These are phyloP conservation scores for Xerocomus potaroensis DNA, from an alignment of 768 basidiomycete species.

Conservation along the genomic window DNA sequence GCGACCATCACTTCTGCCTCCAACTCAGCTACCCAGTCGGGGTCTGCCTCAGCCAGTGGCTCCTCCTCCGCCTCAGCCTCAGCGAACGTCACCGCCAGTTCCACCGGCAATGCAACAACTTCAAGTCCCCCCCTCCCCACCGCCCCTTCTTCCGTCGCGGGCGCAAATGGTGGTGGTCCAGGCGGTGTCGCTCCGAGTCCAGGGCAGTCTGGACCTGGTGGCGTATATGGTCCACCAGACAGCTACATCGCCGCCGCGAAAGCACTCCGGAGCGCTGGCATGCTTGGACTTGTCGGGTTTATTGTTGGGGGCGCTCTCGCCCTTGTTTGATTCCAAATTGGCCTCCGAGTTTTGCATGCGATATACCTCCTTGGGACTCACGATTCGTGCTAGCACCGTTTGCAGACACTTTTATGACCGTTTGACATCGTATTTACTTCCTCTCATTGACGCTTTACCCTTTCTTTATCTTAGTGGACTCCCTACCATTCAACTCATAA, in stretches of 20 bases:
- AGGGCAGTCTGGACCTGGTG: conserved; percentile 41
- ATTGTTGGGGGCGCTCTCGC: conserved; percentile 47
- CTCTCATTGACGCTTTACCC: conserved; percentile 26
- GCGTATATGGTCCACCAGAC: conserved; percentile 65
- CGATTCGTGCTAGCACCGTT: conserved; percentile 16
- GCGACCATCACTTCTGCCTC: conserved; percentile 47
- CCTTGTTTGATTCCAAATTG: conserved; percentile 34
- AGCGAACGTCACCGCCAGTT: conserved; percentile 12
- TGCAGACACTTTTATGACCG: conserved; percentile 19
- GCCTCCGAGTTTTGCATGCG: conserved; percentile 4
- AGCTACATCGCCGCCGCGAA: conserved; percentile 57
- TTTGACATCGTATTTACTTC: conserved; percentile 15
- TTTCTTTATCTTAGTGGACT: conserved; percentile 20
- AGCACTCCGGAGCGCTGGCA: conserved; percentile 41
- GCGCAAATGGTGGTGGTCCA: conserved; percentile 43
- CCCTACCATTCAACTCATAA: conserved; percentile 12
- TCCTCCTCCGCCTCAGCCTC: conserved; percentile 20
- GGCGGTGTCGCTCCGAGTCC: conserved; percentile 51
- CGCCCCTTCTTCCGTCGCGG: conserved; percentile 51
- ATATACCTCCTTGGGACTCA: conserved; percentile 14
- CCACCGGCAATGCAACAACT: conserved; percentile 31
- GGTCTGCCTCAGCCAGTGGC: conserved; percentile 17
- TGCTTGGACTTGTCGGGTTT: conserved; percentile 43
- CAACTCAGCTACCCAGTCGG: conserved; percentile 22
- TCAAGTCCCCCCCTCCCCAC: conserved; percentile 39